A percentile compares a stretch with the other conserved stretches of the same genome.
These are phyloP conservation scores for Aleurites moluccanus DNA, from an alignment of 441 rosid genomes.

Conservation along the genomic window DNA sequence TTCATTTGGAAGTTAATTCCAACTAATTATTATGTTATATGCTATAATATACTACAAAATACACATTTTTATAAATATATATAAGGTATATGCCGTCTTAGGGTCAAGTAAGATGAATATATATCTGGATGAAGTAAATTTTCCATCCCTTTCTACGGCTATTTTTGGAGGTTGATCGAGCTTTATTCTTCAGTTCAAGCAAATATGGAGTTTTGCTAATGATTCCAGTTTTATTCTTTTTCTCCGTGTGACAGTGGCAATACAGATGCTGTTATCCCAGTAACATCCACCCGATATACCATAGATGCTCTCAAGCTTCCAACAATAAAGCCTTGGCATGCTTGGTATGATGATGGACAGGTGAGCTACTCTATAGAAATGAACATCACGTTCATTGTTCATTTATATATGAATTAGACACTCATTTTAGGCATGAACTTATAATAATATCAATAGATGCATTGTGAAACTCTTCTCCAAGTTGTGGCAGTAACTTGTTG, in stretches of 20 bases:
- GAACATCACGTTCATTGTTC: neutral
- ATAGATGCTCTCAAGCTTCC: constrained; percentile 79
- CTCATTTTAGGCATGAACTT: neutral
- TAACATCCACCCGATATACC: constrained; percentile 84
- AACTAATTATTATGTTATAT: no score
- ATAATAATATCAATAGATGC: neutral
- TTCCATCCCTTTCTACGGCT: no score
- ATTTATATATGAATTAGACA: neutral
- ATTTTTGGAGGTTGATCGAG: neutral
- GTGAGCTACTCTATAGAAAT: constrained; percentile 31
- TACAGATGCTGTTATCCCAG: constrained; percentile 82
- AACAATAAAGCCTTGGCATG: constrained; percentile 58
- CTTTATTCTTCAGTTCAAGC: neutral
- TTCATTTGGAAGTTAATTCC: no score
- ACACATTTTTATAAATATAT: no score
- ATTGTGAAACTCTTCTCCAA: neutral
- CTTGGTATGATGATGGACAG: constrained; percentile 86
- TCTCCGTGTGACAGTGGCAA: constrained; percentile 57
- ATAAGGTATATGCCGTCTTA: no score
- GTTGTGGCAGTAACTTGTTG: neutral
- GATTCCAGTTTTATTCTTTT: constrained; percentile 1
- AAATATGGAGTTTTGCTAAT: neutral
- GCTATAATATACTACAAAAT: no score
- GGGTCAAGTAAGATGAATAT: no score
- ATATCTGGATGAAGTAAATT: no score